phyloP scores from a whole-genome alignment of 2,329 filamentous ascomycete species.

The Botrytis deweyae region DNA sequence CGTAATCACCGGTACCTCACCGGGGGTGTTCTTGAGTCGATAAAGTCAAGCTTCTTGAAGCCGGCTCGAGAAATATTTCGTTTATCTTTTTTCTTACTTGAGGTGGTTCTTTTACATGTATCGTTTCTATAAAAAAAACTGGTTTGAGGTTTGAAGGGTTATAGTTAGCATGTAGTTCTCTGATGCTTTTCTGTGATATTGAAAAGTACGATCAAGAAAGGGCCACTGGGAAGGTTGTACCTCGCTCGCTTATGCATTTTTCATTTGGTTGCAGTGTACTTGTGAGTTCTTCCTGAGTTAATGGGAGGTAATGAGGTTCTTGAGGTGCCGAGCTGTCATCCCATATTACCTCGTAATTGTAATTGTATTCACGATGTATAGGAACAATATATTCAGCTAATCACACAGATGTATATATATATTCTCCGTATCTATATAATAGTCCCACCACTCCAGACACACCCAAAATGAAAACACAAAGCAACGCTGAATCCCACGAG shows the following conservation, averaged over 20 bases:
- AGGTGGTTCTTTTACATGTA: fast-evolving
- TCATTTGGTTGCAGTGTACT: neutral
- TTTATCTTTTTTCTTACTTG: neutral
- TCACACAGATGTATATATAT: neutral
- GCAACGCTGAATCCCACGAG: slow-evolving; percentile 34
- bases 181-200: neutral
- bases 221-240: neutral
- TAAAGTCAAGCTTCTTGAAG: neutral
- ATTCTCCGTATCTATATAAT: neutral
- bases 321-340: neutral
- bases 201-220: neutral
- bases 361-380: neutral
- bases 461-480: neutral
- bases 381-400: neutral
- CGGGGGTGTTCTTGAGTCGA: neutral
- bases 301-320: neutral
- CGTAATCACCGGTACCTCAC: neutral
- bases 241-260: neutral
- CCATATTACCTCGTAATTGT: neutral
- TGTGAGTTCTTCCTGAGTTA: neutral
- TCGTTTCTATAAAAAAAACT: neutral
- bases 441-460: neutral
- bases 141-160: neutral
- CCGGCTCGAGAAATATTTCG: neutral
- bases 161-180: neutral